These are phyloP conservation scores for Alternaria dauci DNA, from an alignment of 2,329 filamentous ascomycete genomes.

Conservation along the genomic window DNA sequence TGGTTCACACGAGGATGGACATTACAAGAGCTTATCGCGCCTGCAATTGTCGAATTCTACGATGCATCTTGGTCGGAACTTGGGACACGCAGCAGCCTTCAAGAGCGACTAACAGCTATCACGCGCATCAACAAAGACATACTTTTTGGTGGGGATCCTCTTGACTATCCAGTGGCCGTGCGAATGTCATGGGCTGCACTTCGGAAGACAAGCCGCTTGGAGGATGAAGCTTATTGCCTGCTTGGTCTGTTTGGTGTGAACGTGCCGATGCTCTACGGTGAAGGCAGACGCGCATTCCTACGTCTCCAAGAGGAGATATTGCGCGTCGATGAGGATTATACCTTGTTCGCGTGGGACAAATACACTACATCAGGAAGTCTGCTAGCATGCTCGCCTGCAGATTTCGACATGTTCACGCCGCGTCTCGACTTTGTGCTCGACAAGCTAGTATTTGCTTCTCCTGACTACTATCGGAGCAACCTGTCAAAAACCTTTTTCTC, in stretches of 20 bases:
- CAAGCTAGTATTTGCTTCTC: too few species aligned
- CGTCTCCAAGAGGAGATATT: constrained; percentile 4
- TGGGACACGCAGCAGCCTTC: neutral
- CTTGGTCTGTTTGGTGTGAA: neutral
- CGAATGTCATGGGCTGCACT: neutral
- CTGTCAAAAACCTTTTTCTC: neutral
- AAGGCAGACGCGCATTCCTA: neutral
- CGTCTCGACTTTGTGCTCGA: too few species aligned
- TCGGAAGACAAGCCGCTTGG: neutral
- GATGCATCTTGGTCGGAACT: neutral
- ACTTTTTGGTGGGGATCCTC: neutral
- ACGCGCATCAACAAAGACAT: neutral
- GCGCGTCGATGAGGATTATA: neutral
- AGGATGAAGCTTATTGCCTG: constrained; percentile 1
- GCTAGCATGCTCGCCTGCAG: neutral
- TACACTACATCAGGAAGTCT: neutral
- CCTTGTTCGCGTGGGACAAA: neutral
- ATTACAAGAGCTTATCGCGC: neutral
- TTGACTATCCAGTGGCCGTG: neutral
- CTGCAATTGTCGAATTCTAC: neutral
- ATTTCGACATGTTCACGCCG: neutral
- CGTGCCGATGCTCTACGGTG: neutral
- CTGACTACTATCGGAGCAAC: neutral
- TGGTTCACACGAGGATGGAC: neutral
- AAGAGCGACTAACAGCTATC: accelerated